These are phyloP conservation scores for Tetraselmis chui DNA, from an alignment of 139 green algal genomes.

Conservation along the genomic window DNA sequence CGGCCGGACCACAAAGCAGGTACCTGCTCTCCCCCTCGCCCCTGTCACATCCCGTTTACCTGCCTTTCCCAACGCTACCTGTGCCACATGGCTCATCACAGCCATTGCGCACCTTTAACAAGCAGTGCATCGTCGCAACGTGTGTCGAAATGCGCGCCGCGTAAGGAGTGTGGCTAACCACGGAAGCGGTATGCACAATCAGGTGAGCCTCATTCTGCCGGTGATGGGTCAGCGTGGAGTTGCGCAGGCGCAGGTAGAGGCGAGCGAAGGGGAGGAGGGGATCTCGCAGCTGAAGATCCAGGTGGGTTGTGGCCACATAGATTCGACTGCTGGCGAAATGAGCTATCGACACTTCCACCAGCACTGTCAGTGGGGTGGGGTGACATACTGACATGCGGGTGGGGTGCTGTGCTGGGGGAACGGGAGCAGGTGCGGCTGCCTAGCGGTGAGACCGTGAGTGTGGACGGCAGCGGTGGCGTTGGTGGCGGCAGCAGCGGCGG, in stretches of 20 bases:
- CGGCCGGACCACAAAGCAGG: not conserved
- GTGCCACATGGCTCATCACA: not conserved
- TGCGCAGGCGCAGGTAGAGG: not conserved
- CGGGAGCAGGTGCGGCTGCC: not conserved
- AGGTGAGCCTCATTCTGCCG: not conserved
- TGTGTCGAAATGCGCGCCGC: too few species aligned
- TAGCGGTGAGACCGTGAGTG: not conserved
- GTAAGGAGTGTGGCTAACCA: too few species aligned
- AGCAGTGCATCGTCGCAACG: not conserved
- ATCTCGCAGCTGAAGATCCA: not conserved
- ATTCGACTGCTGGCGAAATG: too few species aligned
- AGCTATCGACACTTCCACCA: not conserved
- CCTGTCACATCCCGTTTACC: too few species aligned
- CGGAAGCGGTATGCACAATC: too few species aligned
- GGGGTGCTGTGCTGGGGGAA: too few species aligned
- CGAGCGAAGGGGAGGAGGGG: not conserved
- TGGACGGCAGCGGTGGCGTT: not conserved
- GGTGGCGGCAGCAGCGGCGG: not conserved
- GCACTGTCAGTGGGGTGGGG: not conserved
- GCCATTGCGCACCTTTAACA: not conserved
- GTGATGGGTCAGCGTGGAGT: not conserved
- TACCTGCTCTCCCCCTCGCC: too few species aligned
- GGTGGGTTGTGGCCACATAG: not conserved
- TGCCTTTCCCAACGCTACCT: too few species aligned
- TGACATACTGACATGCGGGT: not conserved